Evolutionary conservation across 2,329 filamentous ascomycete genomes (phyloP), one percentile per base, ranked within the genome.

Genomic region (Aspergillus sp.): DNA sequence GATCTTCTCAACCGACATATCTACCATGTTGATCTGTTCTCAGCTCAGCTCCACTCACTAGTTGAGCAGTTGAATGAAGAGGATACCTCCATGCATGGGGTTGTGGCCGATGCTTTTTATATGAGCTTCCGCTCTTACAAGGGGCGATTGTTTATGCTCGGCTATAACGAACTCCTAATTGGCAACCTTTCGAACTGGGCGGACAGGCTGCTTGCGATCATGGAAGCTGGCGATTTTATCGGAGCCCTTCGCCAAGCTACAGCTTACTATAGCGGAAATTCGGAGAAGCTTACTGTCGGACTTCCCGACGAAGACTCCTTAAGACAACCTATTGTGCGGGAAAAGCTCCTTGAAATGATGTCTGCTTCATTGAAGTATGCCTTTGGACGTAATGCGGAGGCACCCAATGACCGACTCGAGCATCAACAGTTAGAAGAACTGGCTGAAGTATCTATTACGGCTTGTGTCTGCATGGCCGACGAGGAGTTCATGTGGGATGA

Each of bases 111-210:
- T 79, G 95, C 93, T 0, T 99, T 97, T 67, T 93, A 93, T 71
- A 98, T 98, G 91, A 97, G 93, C 74, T 93, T 98, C 75, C 91
- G 90, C 68, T 85, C 91, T 3, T 99, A 98, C 77, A 99, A 98
- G 74, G 93, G 95, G 5, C 86, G 93, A 31, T 81, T 97, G 37
- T 99, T 99, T 69, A 78, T 98, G 4, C 81, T 99, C 8, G 93
- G 95, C n/a, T 93, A 93, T 77, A 95, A 93, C 69, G 93, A 98
- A 69, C 80, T 97, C 41, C 91, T 91, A 0, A 90, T 98, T 48
- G 95, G 95, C 2, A 90, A 90, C 4, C 77, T 99, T 35, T 98
- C 95, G 0, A 99, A 99, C 66, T 99, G 95, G 95, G 93, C 95
- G 2, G 95, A 99, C 73, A 84, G 95, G 41, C 80, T 99, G 17